Percentiles rank a stretch among this genome's conserved stretches.
phyloP scores from a whole-genome alignment of 176 grass and related monocot genomes.

The Oropetium thomaeum region DNA sequence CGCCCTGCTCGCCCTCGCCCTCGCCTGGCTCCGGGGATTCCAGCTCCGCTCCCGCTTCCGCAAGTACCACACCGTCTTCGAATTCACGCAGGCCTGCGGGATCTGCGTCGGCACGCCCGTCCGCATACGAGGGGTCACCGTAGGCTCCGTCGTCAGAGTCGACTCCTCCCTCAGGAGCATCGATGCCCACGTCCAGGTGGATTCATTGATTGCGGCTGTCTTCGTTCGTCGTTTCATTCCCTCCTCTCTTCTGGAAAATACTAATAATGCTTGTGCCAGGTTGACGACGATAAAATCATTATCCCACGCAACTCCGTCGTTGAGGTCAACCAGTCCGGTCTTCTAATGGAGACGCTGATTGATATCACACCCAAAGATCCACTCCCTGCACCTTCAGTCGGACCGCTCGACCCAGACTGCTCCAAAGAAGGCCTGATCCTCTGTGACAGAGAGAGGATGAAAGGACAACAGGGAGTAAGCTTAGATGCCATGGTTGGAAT shows the following conservation, averaged over 20 bases:
- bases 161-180: constrained; percentile 86
- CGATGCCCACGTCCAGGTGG: constrained; percentile 77
- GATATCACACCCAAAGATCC: constrained; percentile 89
- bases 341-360: constrained; percentile 96
- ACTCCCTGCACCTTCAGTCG: constrained; percentile 70
- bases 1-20: constrained; percentile 58
- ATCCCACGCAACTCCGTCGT: constrained; percentile 81
- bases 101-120: constrained; percentile 96
- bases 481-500: constrained; percentile 87
- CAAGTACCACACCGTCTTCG: constrained; percentile 76
- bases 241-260: too few species aligned
- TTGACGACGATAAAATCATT: constrained; percentile 95
- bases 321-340: constrained; percentile 95
- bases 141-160: constrained; percentile 83
- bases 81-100: constrained; percentile 84
- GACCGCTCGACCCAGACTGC: constrained; percentile 71
- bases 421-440: constrained; percentile 81
- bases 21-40: constrained; percentile 82
- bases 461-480: constrained; percentile 86
- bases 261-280: constrained; percentile 28
- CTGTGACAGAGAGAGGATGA: constrained; percentile 90
- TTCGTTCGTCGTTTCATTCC: too few species aligned
- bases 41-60: constrained; percentile 76
- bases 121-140: constrained; percentile 82
- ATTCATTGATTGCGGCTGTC: too few species aligned